phyloP scores from a whole-genome alignment of 2,329 filamentous ascomycete genomes.

The Trichoderma polysporum region DNA sequence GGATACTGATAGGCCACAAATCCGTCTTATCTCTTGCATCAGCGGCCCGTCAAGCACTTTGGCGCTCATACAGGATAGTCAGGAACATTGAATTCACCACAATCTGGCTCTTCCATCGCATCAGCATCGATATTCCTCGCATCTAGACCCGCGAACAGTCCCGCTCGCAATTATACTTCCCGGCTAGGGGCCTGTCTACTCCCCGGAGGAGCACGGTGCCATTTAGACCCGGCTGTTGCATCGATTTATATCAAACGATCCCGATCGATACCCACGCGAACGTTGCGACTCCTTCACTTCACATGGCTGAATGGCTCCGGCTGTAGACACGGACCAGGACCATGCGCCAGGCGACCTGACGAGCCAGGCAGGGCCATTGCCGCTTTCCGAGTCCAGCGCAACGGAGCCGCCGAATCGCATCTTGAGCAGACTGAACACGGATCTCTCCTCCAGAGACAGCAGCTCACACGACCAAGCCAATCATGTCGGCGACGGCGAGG shows the following conservation, averaged over 20 bases:
- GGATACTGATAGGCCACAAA: slow-evolving; percentile 11
- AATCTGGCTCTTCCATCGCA: not conserved
- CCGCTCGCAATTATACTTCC: not conserved
- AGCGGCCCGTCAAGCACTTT: not conserved
- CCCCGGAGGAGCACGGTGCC: not conserved
- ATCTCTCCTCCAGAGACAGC: not conserved
- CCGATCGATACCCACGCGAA: slow-evolving; percentile 8
- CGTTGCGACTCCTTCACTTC: slow-evolving; percentile 20
- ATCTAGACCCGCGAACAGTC: not conserved
- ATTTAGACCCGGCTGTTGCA: not conserved
- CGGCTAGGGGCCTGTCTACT: not conserved
- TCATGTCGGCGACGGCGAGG: slow-evolving; percentile 18
- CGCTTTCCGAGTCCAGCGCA: not conserved
- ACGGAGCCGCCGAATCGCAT: not conserved
- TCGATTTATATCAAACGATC: not conserved
- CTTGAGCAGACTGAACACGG: slow-evolving; percentile 2
- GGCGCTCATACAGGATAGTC: not conserved
- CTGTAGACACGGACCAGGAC: slow-evolving; percentile 31
- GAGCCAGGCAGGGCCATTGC: slow-evolving; percentile 22
- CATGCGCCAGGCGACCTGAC: slow-evolving; percentile 26
- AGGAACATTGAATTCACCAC: not conserved
- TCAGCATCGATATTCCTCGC: not conserved
- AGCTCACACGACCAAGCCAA: not conserved
- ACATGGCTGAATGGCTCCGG: slow-evolving; percentile 38
- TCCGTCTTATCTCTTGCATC: slow-evolving; percentile 2